Conservation (phyloP, 176 grass and related monocot genomes). For the Melocanna baccifera region DNA sequence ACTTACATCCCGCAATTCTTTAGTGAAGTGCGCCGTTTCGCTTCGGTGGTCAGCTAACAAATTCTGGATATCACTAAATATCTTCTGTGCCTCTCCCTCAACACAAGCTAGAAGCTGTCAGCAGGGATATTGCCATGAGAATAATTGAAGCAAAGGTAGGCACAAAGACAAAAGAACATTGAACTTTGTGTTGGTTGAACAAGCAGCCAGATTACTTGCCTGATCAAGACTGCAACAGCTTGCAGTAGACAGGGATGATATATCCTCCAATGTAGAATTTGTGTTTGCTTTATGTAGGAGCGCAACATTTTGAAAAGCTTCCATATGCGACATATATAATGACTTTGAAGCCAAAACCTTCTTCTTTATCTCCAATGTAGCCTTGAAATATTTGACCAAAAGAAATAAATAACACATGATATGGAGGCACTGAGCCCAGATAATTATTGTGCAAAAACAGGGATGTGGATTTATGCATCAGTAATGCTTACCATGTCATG, state of each 20-base stretch:
- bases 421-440: background rate
- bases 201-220: constrained; percentile 39
- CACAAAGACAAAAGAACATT: background rate
- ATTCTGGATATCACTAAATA: constrained; percentile 65
- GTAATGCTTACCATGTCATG: constrained; percentile 71
- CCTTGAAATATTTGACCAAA: constrained; percentile 47
- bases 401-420: background rate
- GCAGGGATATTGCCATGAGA: constrained; percentile 26
- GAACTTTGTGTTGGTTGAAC: background rate
- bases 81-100: constrained; percentile 58
- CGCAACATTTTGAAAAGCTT: constrained; percentile 85
- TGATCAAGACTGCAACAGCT: constrained; percentile 86
- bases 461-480: background rate
- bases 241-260: constrained; percentile 56
- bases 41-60: constrained; percentile 63
- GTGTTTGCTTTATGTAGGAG: constrained; percentile 82
- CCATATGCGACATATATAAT: constrained; percentile 74
- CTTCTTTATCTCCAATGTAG: constrained; percentile 65
- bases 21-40: constrained; percentile 69
- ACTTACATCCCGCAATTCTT: constrained; percentile 78
- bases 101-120: constrained; percentile 72
- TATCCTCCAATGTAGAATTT: constrained; percentile 71
- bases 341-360: constrained; percentile 82
- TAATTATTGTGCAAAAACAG: constrained; percentile 6
- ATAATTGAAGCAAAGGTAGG: background rate